A percentile compares a stretch with the other conserved stretches of the same genome.
phyloP scores from a whole-genome alignment of 306 rosid species.

The Quercus berberidifolia region DNA sequence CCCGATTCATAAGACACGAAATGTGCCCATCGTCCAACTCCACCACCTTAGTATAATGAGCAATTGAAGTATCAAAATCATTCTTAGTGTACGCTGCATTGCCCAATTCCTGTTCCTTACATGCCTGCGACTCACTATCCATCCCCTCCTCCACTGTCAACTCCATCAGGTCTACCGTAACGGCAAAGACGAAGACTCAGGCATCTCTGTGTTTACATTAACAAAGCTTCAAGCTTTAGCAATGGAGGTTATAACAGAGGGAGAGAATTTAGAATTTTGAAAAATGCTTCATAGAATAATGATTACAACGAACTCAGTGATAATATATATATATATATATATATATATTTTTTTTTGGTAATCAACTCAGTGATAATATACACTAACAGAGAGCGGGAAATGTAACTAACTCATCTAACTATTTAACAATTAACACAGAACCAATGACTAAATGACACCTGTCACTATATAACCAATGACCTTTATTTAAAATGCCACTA shows the following conservation, averaged over 20 bases:
- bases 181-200: slow-evolving; percentile 35
- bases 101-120: slow-evolving; percentile 81
- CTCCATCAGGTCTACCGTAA: slow-evolving; percentile 45
- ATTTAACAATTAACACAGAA: no score
- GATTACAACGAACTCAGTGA: no score
- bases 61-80: slow-evolving; percentile 76
- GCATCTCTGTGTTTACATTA: slow-evolving; percentile 58
- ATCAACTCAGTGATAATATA: no score
- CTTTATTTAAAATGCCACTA: no score
- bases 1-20: slow-evolving; percentile 72
- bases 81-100: slow-evolving; percentile 89
- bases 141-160: slow-evolving; percentile 36
- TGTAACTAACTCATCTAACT: no score
- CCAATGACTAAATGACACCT: no score
- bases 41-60: slow-evolving; percentile 71
- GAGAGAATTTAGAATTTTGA: no score
- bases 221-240: slow-evolving; percentile 57
- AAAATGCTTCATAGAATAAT: slow-evolving; percentile 38
- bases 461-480: no score
- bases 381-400: no score
- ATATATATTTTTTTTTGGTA: no score
- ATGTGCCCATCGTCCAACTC: slow-evolving; percentile 83
- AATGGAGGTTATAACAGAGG: no score
- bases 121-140: slow-evolving; percentile 60
- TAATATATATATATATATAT: no score